Conservation (phyloP, 768 basidiomycete genomes). For the Gymnopilus dilepis region DNA sequence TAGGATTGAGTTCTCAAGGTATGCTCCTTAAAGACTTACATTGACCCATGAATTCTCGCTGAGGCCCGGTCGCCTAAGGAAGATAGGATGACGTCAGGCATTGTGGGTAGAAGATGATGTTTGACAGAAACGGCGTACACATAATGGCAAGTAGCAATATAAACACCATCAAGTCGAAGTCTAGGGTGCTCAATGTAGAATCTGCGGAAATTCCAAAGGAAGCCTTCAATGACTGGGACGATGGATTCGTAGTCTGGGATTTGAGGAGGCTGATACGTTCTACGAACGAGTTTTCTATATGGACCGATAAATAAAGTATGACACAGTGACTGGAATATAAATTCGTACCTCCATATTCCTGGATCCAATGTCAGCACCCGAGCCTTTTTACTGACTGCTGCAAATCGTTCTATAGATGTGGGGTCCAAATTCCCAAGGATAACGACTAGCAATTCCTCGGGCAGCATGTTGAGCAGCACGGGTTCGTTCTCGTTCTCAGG, state of each 20-base stretch:
- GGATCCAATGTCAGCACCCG: conserved; percentile 73
- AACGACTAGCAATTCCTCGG: conserved; percentile 76
- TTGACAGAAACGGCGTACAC: conserved; percentile 68
- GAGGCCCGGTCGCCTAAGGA: conserved; percentile 66
- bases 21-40: conserved; percentile 47
- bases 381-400: conserved; percentile 71
- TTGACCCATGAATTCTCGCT: conserved; percentile 90
- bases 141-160: conserved; percentile 92
- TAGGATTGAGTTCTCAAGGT: background rate
- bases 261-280: conserved; percentile 79
- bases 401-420: conserved; percentile 79
- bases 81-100: background rate
- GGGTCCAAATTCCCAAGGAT: conserved; percentile 73
- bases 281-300: conserved; percentile 64
- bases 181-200: conserved; percentile 86
- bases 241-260: conserved; percentile 59
- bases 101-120: conserved; percentile 1
- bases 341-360: conserved; percentile 74
- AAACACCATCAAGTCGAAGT: conserved; percentile 85
- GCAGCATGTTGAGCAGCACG: conserved; percentile 61
- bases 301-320: conserved; percentile 1
- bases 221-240: conserved; percentile 53
- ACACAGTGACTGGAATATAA: background rate
- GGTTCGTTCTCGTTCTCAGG: conserved; percentile 71
- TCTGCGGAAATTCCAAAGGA: conserved; percentile 70